Conservation (phyloP, 2,329 filamentous ascomycete genomes). For the Microdochium trichocladiopsis region DNA sequence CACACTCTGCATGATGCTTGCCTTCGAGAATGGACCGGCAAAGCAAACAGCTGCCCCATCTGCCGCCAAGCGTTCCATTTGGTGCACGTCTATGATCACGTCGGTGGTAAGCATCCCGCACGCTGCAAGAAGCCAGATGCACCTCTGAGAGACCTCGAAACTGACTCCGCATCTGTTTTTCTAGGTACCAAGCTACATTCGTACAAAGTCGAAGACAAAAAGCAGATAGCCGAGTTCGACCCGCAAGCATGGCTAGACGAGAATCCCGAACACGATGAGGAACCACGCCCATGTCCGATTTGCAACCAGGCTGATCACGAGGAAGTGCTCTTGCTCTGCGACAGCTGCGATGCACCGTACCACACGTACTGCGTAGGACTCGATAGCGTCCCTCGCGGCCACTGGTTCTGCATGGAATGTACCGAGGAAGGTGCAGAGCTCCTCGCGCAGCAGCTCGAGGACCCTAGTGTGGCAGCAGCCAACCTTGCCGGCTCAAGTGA, state of each 20-base stretch:
- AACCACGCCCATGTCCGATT: slow-evolving; percentile 69
- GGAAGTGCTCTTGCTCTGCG: slow-evolving; percentile 81
- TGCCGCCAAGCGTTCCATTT: slow-evolving; percentile 88
- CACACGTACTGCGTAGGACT: slow-evolving; percentile 90
- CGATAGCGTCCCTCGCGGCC: slow-evolving; percentile 64
- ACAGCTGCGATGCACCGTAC: slow-evolving; percentile 82
- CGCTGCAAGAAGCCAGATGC: slow-evolving; percentile 1
- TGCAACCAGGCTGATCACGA: slow-evolving; percentile 78
- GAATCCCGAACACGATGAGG: slow-evolving; percentile 64
- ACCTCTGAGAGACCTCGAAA: slow-evolving; percentile 3
- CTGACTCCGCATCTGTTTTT: slow-evolving; percentile 11
- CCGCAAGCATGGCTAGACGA: slow-evolving; percentile 67
- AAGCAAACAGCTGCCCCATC: slow-evolving; percentile 96
- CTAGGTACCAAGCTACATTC: slow-evolving; percentile 48
- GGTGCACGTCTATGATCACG: slow-evolving; percentile 73
- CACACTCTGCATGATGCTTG: slow-evolving; percentile 92
- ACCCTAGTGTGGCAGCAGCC: slow-evolving; percentile 13
- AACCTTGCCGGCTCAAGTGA: slow-evolving; percentile 14
- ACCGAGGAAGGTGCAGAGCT: slow-evolving; percentile 32
- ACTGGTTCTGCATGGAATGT: slow-evolving; percentile 92
- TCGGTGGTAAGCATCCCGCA: slow-evolving; percentile 60
- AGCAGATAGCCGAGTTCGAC: slow-evolving; percentile 86
- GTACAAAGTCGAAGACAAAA: slow-evolving; percentile 70
- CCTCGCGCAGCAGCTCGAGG: slow-evolving; percentile 29
- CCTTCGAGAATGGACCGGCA: slow-evolving; percentile 88